Conservation (phyloP, 2,329 filamentous ascomycete genomes). For the Diaporthe vaccinii region DNA sequence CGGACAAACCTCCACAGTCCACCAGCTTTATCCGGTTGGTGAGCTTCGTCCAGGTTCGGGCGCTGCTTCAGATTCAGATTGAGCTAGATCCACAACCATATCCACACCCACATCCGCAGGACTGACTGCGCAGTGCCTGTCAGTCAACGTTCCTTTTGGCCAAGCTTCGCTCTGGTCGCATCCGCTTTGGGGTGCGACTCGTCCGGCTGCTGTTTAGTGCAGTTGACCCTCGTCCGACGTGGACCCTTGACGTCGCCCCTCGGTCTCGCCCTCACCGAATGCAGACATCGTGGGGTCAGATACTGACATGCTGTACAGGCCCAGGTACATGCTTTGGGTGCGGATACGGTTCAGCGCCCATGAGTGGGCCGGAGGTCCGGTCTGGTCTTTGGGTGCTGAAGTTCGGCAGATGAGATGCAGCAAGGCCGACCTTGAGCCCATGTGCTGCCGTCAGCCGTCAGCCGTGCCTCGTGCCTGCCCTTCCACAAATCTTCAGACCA, state of each 20-base stretch:
- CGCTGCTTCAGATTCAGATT: conserved; percentile 25
- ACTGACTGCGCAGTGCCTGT: neutral
- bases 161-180: neutral
- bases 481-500: neutral
- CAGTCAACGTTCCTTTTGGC: neutral
- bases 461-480: neutral
- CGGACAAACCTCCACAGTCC: conserved; percentile 26
- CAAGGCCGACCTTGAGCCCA: neutral
- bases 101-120: neutral
- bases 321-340: neutral
- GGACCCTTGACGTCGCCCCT: neutral
- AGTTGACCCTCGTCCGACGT: neutral
- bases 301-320: neutral
- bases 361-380: conserved; percentile 29
- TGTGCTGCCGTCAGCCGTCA: conserved; percentile 2
- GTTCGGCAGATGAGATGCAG: conserved; percentile 29
- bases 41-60: conserved; percentile 19
- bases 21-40: conserved; percentile 27
- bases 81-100: neutral
- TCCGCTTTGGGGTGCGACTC: neutral
- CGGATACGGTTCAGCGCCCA: neutral
- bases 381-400: conserved; percentile 10
- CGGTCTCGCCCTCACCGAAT: neutral
- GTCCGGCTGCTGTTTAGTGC: neutral
- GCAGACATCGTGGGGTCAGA: neutral